These are phyloP conservation scores for Agaricus blazei DNA, from an alignment of 768 basidiomycete genomes.

Conservation along the genomic window DNA sequence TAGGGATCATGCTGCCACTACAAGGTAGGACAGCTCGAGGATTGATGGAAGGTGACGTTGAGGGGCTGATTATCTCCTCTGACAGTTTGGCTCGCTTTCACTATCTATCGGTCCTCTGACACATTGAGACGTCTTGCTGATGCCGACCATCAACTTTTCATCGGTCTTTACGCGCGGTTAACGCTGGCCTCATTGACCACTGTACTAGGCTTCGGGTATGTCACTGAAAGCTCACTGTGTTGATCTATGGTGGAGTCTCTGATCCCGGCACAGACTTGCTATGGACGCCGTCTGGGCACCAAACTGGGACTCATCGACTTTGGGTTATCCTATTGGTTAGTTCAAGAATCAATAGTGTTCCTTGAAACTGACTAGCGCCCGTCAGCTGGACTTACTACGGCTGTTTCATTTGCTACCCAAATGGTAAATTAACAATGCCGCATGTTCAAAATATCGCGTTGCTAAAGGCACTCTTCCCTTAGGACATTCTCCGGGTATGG, in stretches of 20 bases:
- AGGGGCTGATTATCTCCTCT: neutral
- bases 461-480: neutral
- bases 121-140: neutral
- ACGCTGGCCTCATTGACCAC: neutral
- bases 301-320: neutral
- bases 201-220: neutral
- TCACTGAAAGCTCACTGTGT: neutral
- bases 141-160: neutral
- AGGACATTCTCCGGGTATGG: neutral
- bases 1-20: no score
- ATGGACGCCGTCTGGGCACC: no score
- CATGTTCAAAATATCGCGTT: neutral
- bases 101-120: neutral
- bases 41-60: no score
- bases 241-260: neutral
- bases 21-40: no score
- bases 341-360: neutral
- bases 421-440: neutral
- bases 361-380: neutral
- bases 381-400: neutral
- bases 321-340: neutral
- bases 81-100: neutral
- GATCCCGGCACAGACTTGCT: neutral
- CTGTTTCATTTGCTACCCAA: neutral
- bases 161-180: neutral